Evolutionary conservation across 1,284 basidiomycete species (phyloP).

Genomic region (Apiotrichum montevideense): DNA sequence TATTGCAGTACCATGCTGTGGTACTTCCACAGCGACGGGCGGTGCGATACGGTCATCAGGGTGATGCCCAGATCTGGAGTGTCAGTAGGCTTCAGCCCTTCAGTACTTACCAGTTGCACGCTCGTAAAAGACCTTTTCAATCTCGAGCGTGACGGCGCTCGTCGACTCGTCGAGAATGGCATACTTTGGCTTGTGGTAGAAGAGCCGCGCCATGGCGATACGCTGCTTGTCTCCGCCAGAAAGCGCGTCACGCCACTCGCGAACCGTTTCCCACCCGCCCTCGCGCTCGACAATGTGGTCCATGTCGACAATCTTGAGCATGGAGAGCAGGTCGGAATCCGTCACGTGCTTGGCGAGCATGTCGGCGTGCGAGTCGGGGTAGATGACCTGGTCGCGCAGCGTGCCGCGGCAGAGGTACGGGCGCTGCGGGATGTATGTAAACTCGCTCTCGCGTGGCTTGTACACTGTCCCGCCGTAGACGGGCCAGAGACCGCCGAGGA

Average conservation of each 20-base stretch:
- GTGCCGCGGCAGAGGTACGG: conserved; percentile 92
- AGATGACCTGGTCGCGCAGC: conserved; percentile 78
- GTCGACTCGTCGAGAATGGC: conserved; percentile 97
- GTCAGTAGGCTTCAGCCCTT: neutral
- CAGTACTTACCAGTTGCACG: conserved; percentile 61
- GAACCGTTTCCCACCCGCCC: conserved; percentile 82
- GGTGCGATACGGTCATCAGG: conserved; percentile 82
- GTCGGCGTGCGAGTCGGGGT: conserved; percentile 71
- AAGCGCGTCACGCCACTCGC: conserved; percentile 89
- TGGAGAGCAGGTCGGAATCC: conserved; percentile 67
- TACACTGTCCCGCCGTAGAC: conserved; percentile 91
- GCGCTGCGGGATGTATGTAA: conserved; percentile 92
- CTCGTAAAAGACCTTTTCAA: conserved; percentile 94
- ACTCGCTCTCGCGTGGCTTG: conserved; percentile 82
- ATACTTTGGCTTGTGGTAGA: conserved; percentile 95
- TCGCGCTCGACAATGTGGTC: conserved; percentile 85
- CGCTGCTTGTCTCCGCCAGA: conserved; percentile 64
- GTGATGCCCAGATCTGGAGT: conserved; percentile 67
- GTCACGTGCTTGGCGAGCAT: conserved; percentile 56
- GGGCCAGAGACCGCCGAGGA: conserved; percentile 94
- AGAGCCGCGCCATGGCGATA: conserved; percentile 93
- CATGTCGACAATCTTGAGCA: conserved; percentile 79
- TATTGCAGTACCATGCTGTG: conserved; percentile 88
- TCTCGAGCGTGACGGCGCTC: conserved; percentile 82
- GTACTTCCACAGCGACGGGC: conserved; percentile 91